Conservation (phyloP, 2,329 filamentous ascomycete genomes). For the Pleurostoma richardsiae region DNA sequence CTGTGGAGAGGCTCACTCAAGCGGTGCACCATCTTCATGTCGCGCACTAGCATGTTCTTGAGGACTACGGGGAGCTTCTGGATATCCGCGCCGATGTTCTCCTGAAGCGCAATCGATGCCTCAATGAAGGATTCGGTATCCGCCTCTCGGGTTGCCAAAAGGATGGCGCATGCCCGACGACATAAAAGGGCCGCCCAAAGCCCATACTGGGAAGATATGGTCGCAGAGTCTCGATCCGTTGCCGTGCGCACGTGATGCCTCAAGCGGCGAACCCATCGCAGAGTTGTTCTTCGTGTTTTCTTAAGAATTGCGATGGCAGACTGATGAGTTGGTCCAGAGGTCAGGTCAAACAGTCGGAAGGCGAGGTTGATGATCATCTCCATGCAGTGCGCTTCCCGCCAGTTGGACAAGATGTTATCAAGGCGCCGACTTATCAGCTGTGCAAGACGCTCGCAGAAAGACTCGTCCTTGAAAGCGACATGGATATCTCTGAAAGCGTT, state of each 20-base stretch:
- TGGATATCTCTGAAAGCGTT: conserved; percentile 41
- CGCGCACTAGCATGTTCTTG: conserved; percentile 35
- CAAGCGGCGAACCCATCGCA: conserved; percentile 44
- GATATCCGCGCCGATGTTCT: conserved; percentile 34
- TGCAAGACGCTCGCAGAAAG: conserved; percentile 43
- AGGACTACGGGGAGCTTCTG: conserved; percentile 22
- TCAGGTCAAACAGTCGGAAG: conserved; percentile 29
- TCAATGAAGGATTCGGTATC: conserved; percentile 25
- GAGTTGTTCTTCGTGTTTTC: conserved; percentile 33
- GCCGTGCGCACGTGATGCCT: conserved; percentile 36
- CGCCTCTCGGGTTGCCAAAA: neutral
- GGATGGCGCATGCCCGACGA: conserved; percentile 33
- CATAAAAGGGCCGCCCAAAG: conserved; percentile 36
- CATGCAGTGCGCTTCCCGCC: conserved; percentile 56
- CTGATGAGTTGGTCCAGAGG: conserved; percentile 1
- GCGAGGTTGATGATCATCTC: conserved; percentile 47
- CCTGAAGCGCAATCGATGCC: conserved; percentile 37
- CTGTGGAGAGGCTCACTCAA: too few relatives aligned
- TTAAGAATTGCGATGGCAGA: conserved; percentile 28
- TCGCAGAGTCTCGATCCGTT: conserved; percentile 27
- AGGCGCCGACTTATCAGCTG: conserved; percentile 40
- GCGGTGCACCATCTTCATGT: conserved; percentile 35
- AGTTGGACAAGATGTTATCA: conserved; percentile 43
- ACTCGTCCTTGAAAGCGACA: conserved; percentile 37
- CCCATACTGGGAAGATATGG: conserved; percentile 35